These are phyloP conservation scores for Gorgonomyces haynaldii DNA, from an alignment of 192 early-diverging fungal species.

Conservation along the genomic window DNA sequence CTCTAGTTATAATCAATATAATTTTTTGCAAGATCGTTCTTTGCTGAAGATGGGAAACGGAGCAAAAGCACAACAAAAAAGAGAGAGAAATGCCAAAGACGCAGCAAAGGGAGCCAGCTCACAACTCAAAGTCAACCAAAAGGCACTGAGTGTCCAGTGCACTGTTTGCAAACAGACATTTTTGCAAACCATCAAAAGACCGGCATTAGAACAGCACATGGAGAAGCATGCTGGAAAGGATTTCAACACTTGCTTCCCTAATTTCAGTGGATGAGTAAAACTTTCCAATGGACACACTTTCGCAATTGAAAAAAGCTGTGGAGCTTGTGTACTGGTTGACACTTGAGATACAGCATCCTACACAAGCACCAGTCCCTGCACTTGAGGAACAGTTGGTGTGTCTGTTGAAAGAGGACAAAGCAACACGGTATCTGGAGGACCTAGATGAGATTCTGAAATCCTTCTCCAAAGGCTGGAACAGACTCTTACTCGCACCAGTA, in stretches of 20 bases:
- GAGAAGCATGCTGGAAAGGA: conserved; percentile 6
- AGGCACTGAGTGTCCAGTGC: conserved; percentile 3
- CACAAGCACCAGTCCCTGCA: no score
- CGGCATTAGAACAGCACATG: conserved; percentile 3
- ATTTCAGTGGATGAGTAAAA: conserved; percentile 1
- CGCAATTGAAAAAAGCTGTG: no score
- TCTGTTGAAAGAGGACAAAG: no score
- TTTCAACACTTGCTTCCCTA: conserved; percentile 1
- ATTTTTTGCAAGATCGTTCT: neutral
- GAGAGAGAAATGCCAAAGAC: conserved; percentile 2
- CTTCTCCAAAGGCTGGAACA: no score
- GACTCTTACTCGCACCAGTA: no score
- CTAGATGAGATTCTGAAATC: no score
- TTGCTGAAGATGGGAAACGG: conserved; percentile 6
- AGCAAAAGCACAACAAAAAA: conserved; percentile 3
- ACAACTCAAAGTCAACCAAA: neutral
- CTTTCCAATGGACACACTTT: no score
- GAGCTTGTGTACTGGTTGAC: no score
- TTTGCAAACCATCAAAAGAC: neutral
- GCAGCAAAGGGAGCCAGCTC: conserved; percentile 2
- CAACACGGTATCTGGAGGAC: no score
- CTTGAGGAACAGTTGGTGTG: no score
- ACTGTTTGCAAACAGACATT: conserved; percentile 4
- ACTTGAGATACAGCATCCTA: no score
- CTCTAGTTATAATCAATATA: neutral